Evolutionary conservation across 2,329 filamentous ascomycete genomes (phyloP).

Genomic region (Claviceps monticola): DNA sequence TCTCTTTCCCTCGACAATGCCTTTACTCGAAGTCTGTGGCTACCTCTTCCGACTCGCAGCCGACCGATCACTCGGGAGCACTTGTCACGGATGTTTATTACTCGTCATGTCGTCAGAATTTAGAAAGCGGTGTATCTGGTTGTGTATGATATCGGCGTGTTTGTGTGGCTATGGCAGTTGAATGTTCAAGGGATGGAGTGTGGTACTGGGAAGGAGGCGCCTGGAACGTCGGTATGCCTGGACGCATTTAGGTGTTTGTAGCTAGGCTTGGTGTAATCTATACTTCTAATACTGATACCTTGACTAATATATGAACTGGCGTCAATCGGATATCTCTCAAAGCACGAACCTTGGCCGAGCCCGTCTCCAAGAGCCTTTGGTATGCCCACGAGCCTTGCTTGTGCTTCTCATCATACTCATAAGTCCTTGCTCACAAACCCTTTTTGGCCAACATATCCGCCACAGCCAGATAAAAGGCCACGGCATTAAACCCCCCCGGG

Average conservation of each 20-base stretch:
- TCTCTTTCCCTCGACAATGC: too few relatives aligned
- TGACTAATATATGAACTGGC: background rate
- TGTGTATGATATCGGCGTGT: background rate
- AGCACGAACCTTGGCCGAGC: too few relatives aligned
- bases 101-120: background rate
- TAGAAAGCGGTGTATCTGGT: slow-evolving; percentile 1
- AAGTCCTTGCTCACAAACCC: slow-evolving; percentile 22
- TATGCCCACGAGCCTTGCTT: background rate
- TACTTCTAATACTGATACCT: slow-evolving; percentile 12
- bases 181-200: too few relatives aligned
- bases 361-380: too few relatives aligned
- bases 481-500: slow-evolving; percentile 47
- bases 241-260: slow-evolving; percentile 2
- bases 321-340: too few relatives aligned
- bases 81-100: too few relatives aligned
- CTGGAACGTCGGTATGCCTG: background rate
- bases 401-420: background rate
- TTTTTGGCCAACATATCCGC: slow-evolving; percentile 60
- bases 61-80: too few relatives aligned
- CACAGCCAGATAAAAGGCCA: slow-evolving; percentile 53
- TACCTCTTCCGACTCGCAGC: too few relatives aligned
- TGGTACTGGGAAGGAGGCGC: too few relatives aligned
- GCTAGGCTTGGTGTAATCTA: slow-evolving; percentile 14
- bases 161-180: too few relatives aligned
- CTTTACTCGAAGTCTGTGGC: too few relatives aligned